Conservation (phyloP, 2,329 filamentous ascomycete species). For the Clonostachys chloroleuca region DNA sequence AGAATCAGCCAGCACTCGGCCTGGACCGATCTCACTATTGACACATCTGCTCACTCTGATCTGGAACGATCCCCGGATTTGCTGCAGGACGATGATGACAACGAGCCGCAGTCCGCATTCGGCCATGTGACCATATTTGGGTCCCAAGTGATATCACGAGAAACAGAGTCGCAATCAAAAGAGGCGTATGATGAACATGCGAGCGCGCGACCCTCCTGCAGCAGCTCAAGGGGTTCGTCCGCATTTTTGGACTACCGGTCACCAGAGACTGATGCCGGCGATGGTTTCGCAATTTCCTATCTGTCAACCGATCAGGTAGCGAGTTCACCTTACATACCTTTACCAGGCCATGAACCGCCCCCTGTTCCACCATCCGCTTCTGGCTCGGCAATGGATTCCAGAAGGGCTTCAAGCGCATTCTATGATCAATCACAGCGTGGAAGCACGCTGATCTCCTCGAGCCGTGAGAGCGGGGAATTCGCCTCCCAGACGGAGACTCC, state of each 20-base stretch:
- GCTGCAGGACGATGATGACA: not conserved
- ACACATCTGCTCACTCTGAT: constrained; percentile 39
- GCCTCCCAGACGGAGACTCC: constrained; percentile 35
- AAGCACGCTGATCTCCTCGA: constrained; percentile 36
- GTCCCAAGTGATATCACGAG: constrained; percentile 16
- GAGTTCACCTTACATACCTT: constrained; percentile 21
- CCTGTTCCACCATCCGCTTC: constrained; percentile 35
- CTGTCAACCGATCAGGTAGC: constrained; percentile 10
- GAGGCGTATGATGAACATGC: constrained; percentile 5
- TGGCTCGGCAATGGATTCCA: constrained; percentile 26
- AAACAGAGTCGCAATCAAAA: constrained; percentile 10
- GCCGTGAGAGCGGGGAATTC: constrained; percentile 39
- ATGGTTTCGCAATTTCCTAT: constrained; percentile 45
- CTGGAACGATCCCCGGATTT: constrained; percentile 17
- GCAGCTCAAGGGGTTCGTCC: constrained; percentile 14
- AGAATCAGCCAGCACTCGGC: constrained; percentile 49
- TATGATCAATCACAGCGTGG: constrained; percentile 29
- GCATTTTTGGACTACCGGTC: constrained; percentile 30
- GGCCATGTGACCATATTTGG: constrained; percentile 25
- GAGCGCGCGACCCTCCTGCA: not conserved
- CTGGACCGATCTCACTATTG: constrained; percentile 59
- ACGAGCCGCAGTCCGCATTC: constrained; percentile 7
- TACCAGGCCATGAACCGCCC: constrained; percentile 44
- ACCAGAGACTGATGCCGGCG: constrained; percentile 45
- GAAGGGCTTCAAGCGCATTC: constrained; percentile 35